phyloP scores from a whole-genome alignment of 805 yeast species.

The Yarrowia alimentaria region DNA sequence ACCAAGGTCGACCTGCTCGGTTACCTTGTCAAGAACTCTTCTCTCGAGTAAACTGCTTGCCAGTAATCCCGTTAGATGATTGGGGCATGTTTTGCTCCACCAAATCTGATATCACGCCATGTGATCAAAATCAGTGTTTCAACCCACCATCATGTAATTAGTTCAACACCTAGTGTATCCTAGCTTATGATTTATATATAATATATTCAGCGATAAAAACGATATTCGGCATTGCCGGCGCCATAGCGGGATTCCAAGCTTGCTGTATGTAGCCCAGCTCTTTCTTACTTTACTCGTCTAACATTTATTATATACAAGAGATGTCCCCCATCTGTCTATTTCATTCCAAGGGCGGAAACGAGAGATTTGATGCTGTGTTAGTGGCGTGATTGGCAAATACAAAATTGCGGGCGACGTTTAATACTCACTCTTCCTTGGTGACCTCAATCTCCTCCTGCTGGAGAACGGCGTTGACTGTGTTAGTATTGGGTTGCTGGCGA shows the following conservation, averaged over 20 bases:
- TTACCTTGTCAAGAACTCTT: conserved; percentile 38
- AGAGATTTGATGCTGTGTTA: conserved; percentile 29
- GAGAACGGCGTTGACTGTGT: conserved; percentile 28
- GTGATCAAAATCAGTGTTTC: too few species aligned
- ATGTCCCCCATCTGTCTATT: conserved; percentile 27
- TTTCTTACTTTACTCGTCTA: too few species aligned
- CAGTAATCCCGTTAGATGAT: too few species aligned
- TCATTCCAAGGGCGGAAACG: conserved; percentile 24
- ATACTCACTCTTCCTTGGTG: conserved; percentile 31
- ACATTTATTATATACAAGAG: not conserved
- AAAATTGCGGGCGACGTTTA: too few species aligned
- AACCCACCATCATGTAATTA: conserved; percentile 4
- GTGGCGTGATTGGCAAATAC: too few species aligned
- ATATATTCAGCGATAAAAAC: conserved; percentile 1
- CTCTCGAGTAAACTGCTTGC: conserved; percentile 1
- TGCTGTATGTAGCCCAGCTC: too few species aligned
- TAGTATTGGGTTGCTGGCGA: too few species aligned
- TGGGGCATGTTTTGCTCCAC: too few species aligned
- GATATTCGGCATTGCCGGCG: too few species aligned
- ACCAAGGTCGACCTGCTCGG: conserved; percentile 82
- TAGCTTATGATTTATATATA: conserved; percentile 1
- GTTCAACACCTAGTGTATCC: conserved; percentile 16
- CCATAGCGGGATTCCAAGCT: too few species aligned
- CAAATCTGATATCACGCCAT: too few species aligned
- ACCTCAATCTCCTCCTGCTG: conserved; percentile 33